Evolutionary conservation across 345 rosid species (phyloP), one percentile per base, ranked within the genome.

Genomic region (Aethionema arabicum): DNA sequence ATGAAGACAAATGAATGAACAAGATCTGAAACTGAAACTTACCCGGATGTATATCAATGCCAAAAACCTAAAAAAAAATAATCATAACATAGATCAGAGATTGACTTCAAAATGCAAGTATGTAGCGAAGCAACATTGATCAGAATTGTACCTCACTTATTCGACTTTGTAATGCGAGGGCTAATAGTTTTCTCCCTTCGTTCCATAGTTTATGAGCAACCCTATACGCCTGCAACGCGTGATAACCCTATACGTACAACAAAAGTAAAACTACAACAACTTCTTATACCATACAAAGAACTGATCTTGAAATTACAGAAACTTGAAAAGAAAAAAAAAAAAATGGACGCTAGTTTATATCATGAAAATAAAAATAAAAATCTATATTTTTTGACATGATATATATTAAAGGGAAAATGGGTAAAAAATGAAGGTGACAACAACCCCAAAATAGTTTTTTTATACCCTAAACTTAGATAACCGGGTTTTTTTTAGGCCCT

Each of bases 41-140:
- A 92, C 98, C 98, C 58, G 95, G 98, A 80, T 89, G 98, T 77
- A 92, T 89, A 68, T 92, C 98, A 21, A 92, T 83, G 41, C 96
- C 98, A 69, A 89, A 86, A 61, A 85, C 98, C 98, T 92, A 76
- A 54, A 52, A 49, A 53, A 65, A 63, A 46, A n/a, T n/a, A n/a
- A n/a, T 38, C 71, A 59, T 12, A 61, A 0, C 14, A 61, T 5
- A 52, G 8, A 64, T 70, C 69, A 58, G 47, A 30, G 11, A 52
- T 12, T 52, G 39, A 13, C 50, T 48, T 62, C n/a, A 39, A 49
- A 46, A n/a, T 35, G 41, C 61, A 61, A 38, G 47, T 38, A 61
- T 32, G 47, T 38, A 32, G 21, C 51, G 7, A 54, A 69, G 15
- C n/a, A 58, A 57, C 43, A 51, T 30, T 37, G 43, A 45, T 43